phyloP scores from a whole-genome alignment of 1,284 basidiomycete species.

The Ceratobasidium sp. region DNA sequence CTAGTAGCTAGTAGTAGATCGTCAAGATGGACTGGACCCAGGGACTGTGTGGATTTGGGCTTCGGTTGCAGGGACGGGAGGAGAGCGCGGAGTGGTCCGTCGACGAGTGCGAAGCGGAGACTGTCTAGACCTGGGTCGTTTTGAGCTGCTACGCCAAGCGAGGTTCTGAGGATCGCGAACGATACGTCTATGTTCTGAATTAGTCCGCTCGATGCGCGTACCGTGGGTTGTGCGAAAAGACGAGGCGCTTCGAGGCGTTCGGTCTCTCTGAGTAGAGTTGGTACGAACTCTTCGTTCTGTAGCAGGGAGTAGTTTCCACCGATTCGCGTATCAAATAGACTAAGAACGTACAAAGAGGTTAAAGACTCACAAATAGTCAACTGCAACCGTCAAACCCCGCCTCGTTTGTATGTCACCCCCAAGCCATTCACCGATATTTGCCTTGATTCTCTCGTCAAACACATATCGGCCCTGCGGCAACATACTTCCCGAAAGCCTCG shows the following conservation, averaged over 20 bases:
- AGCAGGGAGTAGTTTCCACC: constrained; percentile 89
- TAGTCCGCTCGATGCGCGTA: constrained; percentile 69
- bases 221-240: constrained; percentile 67
- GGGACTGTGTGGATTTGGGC: constrained; percentile 35
- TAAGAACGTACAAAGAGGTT: constrained; percentile 46
- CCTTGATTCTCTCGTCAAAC: constrained; percentile 73
- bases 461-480: constrained; percentile 53
- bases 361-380: constrained; percentile 73
- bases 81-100: constrained; percentile 75
- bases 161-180: constrained; percentile 83
- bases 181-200: constrained; percentile 90
- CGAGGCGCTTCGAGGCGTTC: constrained; percentile 83
- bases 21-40: constrained; percentile 69
- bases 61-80: constrained; percentile 68
- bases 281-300: constrained; percentile 85
- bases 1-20: constrained; percentile 72
- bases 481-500: constrained; percentile 68
- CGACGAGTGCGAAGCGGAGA: constrained; percentile 80
- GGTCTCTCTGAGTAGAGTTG: constrained; percentile 82
- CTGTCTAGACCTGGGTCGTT: constrained; percentile 79
- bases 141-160: constrained; percentile 86
- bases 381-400: constrained; percentile 82
- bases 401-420: constrained; percentile 90
- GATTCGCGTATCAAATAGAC: not conserved
- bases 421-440: constrained; percentile 87